Evolutionary conservation across 2,329 filamentous ascomycete genomes (phyloP).

Genomic region (Amesomyces nigricolor): DNA sequence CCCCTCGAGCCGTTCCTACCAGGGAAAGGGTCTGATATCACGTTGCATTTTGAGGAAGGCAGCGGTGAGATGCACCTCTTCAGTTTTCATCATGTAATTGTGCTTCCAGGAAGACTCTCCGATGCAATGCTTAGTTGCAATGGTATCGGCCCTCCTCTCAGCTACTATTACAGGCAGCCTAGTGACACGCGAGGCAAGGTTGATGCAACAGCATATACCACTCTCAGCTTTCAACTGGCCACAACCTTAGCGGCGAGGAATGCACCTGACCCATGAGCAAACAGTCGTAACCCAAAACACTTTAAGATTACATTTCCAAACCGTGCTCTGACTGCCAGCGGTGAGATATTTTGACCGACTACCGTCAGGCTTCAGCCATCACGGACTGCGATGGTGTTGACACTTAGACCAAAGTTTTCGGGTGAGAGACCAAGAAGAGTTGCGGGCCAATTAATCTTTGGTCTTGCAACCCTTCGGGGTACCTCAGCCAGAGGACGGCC

Average conservation of each 20-base stretch:
- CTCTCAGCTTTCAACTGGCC: too few species aligned
- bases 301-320: neutral
- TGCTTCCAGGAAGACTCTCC: too few species aligned
- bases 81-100: too few species aligned
- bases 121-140: too few species aligned
- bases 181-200: neutral
- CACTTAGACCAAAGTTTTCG: neutral
- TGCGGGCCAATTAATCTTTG: neutral
- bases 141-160: too few species aligned
- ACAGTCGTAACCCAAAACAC: neutral
- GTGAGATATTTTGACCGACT: conserved; percentile 1
- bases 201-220: neutral
- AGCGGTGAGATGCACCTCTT: too few species aligned
- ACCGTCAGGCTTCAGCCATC: neutral
- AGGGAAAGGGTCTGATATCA: too few species aligned
- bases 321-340: neutral
- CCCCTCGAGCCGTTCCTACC: too few species aligned
- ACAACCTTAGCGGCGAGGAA: too few species aligned
- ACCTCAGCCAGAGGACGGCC: neutral
- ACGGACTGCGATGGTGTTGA: neutral
- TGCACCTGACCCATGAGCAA: neutral
- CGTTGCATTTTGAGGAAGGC: too few species aligned
- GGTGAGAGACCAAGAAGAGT: neutral
- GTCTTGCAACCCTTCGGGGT: neutral
- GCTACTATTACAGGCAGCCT: too few species aligned